Percentiles rank a stretch among this genome's conserved stretches.
These are phyloP conservation scores for Cyanidioschyzon merolae DNA, from an alignment of 23 red algal species.

Conservation along the genomic window DNA sequence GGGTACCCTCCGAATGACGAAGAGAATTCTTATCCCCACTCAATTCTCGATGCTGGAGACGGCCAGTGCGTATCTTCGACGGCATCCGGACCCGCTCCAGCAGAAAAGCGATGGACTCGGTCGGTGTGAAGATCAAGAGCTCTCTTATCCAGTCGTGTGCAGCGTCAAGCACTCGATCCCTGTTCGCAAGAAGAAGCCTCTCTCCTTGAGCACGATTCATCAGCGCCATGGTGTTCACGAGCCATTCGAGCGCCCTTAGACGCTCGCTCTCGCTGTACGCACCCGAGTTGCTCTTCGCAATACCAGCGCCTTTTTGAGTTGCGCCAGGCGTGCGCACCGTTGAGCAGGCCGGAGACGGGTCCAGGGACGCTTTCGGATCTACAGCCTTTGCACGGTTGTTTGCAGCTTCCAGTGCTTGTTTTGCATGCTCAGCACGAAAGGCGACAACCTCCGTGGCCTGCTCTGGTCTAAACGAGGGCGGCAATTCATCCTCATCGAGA, in stretches of 20 bases:
- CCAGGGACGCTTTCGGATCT: neutral
- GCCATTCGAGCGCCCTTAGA: neutral
- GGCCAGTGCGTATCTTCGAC: neutral
- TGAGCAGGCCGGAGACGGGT: neutral
- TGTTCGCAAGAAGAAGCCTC: neutral
- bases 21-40: too few relatives aligned
- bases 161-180: neutral
- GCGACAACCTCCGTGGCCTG: slow-evolving; percentile 63
- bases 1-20: too few relatives aligned
- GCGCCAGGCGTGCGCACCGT: neutral
- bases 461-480: slow-evolving; percentile 36
- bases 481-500: slow-evolving; percentile 71
- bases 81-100: neutral
- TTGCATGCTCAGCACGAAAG: slow-evolving; percentile 23
- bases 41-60: neutral
- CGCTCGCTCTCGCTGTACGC: neutral
- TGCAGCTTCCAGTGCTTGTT: neutral
- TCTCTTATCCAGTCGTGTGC: neutral
- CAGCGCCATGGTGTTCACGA: neutral
- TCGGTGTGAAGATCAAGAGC: neutral
- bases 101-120: neutral
- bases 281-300: neutral
- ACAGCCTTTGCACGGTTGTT: neutral
- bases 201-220: neutral
- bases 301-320: neutral